Base-by-base conservation (phyloP, 768 basidiomycete genomes). In the Kwoniella botswanensis region DNA sequence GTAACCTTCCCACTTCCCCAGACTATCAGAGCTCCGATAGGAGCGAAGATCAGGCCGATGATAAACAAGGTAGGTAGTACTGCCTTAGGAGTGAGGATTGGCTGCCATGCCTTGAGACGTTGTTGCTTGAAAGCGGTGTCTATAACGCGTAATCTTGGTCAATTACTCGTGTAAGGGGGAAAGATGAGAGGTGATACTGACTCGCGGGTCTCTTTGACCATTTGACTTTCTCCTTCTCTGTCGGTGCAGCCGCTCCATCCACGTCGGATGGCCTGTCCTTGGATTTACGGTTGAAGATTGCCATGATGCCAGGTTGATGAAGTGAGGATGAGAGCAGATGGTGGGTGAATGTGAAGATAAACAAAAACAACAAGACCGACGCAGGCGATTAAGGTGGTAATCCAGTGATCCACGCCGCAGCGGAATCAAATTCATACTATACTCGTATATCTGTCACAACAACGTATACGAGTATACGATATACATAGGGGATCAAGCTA, bases 51-150 rank as follows among this genome's bases (percentile, higher is more conserved):
- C 75, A 99, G 87, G 56, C 93, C 97, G 77, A 98, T 90, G 80
- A 98, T 89, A 85, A 99, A 95, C 57, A 99, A 88, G 0, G 94
- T 96, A 3, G 97, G 97, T 17, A 99, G 88, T 22, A 99, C 97
- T 1, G 94, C 97, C 85, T 95, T 95, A 4, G 97, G 97, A 4
- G 95, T 98, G 58, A 98, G 88, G 82, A 99, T 98, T 10, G 97
- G 97, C 87, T 99, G 97, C 97, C 97, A 99, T 80, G 97, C 97
- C 86, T 98, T 98, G 82, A 99, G 89, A 67, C 97, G 92, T 85
- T 99, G 97, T 84, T 99, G 97, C 86, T 97, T 98, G 88, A 97
- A 98, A 52, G 95, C 96, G 70, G 95, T 98, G 85, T 98, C 94
- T 97, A 6, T 57, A 63, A 59, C 60, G 22, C 43, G 29, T 50